Conservation (phyloP, 768 basidiomycete species). For the Boletus insuetus region DNA sequence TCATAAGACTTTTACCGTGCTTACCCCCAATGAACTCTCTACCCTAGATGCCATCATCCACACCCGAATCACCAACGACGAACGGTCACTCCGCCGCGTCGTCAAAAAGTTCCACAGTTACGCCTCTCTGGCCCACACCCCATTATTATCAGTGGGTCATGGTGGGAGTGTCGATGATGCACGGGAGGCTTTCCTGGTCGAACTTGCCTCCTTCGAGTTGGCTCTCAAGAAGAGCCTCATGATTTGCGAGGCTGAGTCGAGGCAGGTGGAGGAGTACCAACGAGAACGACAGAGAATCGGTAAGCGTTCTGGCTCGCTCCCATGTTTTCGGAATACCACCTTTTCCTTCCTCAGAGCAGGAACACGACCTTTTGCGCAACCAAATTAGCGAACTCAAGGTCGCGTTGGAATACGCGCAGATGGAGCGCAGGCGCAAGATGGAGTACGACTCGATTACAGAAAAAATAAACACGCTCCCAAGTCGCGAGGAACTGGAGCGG, state of each 20-base stretch:
- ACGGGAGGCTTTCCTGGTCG: slow-evolving; percentile 74
- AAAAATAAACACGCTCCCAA: slow-evolving; percentile 75
- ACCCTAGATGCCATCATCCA: slow-evolving; percentile 72
- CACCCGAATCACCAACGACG: slow-evolving; percentile 79
- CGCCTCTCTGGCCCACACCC: slow-evolving; percentile 52
- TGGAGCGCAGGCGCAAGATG: slow-evolving; percentile 72
- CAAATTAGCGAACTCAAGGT: slow-evolving; percentile 80
- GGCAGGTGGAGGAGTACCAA: slow-evolving; percentile 84
- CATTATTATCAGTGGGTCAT: slow-evolving; percentile 34
- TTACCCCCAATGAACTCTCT: slow-evolving; percentile 7
- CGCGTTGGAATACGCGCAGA: slow-evolving; percentile 74
- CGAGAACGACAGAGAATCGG: slow-evolving; percentile 70
- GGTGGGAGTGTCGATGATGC: slow-evolving; percentile 58
- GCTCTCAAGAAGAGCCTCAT: slow-evolving; percentile 74
- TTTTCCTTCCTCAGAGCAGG: slow-evolving; percentile 48
- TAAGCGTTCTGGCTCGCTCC: slow-evolving; percentile 33
- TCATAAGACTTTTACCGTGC: slow-evolving; percentile 8
- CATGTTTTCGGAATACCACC: background rate
- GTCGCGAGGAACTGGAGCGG: slow-evolving; percentile 73
- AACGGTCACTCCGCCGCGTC: slow-evolving; percentile 71
- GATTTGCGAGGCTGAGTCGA: slow-evolving; percentile 82
- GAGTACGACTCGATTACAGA: slow-evolving; percentile 85
- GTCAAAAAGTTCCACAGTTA: slow-evolving; percentile 82
- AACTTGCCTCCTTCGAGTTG: slow-evolving; percentile 74
- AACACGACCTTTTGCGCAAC: slow-evolving; percentile 60